Percentiles rank a stretch among this genome's conserved stretches.
Conservation (phyloP, 768 basidiomycete species). For the Russula earlei region DNA sequence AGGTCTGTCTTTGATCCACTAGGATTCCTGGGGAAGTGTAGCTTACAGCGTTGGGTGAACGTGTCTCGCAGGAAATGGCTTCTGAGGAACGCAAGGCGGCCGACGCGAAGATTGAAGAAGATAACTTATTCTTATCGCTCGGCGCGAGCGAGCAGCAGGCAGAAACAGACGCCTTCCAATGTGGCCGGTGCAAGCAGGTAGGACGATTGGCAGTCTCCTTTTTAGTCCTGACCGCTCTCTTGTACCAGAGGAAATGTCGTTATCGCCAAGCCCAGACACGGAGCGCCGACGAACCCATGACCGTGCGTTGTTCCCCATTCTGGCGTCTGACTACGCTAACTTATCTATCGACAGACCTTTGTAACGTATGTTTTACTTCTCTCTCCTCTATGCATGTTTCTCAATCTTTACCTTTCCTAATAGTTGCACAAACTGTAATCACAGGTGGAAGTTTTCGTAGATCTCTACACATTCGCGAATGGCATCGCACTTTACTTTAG, state of each 20-base stretch:
- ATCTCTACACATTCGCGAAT: too few relatives aligned
- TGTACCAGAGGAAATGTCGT: constrained; percentile 62
- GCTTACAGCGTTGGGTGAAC: background rate
- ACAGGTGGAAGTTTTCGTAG: constrained; percentile 62
- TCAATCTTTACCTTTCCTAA: background rate
- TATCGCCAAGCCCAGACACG: constrained; percentile 97
- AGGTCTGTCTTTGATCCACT: constrained; percentile 37
- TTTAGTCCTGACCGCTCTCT: background rate
- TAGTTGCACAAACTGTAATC: constrained; percentile 61
- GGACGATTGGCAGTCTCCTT: constrained; percentile 13
- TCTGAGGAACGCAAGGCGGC: constrained; percentile 83
- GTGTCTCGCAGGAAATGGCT: constrained; percentile 73
- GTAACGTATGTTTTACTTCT: constrained; percentile 54
- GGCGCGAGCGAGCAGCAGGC: constrained; percentile 85
- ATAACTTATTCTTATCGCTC: constrained; percentile 85
- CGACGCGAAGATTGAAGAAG: constrained; percentile 70
- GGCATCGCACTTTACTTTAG: background rate
- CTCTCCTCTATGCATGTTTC: background rate
- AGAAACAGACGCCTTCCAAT: constrained; percentile 98
- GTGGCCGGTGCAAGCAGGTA: constrained; percentile 86
- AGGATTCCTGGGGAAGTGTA: background rate
- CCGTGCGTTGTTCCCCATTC: constrained; percentile 40
- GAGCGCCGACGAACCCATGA: constrained; percentile 98
- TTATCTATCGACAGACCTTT: constrained; percentile 50
- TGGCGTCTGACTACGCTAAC: constrained; percentile 13